Percentiles rank a stretch among this genome's conserved stretches.
phyloP scores from a whole-genome alignment of 108 stramenopile species.

The Parietichytrium sp. region DNA sequence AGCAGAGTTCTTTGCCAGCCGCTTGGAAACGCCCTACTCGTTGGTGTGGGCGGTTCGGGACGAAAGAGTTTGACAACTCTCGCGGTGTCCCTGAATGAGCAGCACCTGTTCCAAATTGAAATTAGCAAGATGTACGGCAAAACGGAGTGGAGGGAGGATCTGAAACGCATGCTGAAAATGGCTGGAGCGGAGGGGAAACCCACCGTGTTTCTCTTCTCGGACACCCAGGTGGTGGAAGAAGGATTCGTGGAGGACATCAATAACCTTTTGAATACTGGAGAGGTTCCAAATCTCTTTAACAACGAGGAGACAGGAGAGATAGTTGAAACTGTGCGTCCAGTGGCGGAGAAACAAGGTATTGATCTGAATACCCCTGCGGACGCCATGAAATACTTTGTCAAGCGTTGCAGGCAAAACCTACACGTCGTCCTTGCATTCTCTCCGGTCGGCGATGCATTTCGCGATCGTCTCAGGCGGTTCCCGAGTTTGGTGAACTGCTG shows the following conservation, averaged over 20 bases:
- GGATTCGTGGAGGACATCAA: conserved; percentile 69
- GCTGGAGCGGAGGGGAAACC: conserved; percentile 58
- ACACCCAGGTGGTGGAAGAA: conserved; percentile 68
- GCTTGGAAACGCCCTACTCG: conserved; percentile 65
- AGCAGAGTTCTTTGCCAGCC: conserved; percentile 62
- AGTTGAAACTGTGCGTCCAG: conserved; percentile 44
- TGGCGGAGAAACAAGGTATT: conserved; percentile 48
- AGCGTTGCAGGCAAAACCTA: conserved; percentile 61
- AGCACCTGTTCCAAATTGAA: conserved; percentile 63
- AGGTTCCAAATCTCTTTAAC: conserved; percentile 67
- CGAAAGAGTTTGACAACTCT: conserved; percentile 65
- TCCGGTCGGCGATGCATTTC: conserved; percentile 71
- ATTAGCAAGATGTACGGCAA: conserved; percentile 63
- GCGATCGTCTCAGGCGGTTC: conserved; percentile 64
- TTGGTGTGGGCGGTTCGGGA: conserved; percentile 68
- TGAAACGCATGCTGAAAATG: conserved; percentile 56
- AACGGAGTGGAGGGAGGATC: conserved; percentile 65
- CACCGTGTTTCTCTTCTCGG: conserved; percentile 67
- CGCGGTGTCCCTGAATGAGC: conserved; percentile 60
- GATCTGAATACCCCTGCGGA: conserved; percentile 48
- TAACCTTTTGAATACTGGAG: conserved; percentile 70
- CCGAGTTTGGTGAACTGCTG: conserved; percentile 72
- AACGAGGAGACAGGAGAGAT: conserved; percentile 60
- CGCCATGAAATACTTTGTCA: conserved; percentile 60
- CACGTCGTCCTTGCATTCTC: conserved; percentile 65